Conservation (phyloP, 1,284 basidiomycete species). For the Baeospora myosura region DNA sequence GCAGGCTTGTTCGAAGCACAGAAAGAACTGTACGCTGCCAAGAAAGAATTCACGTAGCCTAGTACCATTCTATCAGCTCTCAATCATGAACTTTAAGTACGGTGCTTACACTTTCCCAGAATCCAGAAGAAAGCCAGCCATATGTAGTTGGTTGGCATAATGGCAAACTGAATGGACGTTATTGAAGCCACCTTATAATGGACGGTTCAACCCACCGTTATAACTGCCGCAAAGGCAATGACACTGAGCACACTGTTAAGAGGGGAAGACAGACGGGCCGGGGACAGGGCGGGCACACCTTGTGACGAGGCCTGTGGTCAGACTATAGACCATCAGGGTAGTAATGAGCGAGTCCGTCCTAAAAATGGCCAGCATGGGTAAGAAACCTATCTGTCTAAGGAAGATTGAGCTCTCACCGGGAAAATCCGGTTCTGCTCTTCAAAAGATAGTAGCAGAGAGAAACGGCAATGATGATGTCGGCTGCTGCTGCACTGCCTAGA, state of each 20-base stretch:
- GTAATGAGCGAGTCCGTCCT: conserved; percentile 30
- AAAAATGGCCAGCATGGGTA: neutral
- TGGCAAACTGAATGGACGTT: conserved; percentile 26
- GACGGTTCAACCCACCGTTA: conserved; percentile 23
- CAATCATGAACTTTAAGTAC: no score
- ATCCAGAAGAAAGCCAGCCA: conserved; percentile 38
- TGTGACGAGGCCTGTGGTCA: conserved; percentile 34
- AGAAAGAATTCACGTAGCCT: conserved; percentile 37
- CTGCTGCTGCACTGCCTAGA: conserved; percentile 34
- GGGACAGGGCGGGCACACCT: conserved; percentile 18
- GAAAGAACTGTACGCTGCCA: conserved; percentile 28
- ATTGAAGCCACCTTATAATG: neutral
- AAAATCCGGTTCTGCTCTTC: conserved; percentile 29
- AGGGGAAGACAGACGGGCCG: neutral
- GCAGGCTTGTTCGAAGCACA: conserved; percentile 3
- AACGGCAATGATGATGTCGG: conserved; percentile 33
- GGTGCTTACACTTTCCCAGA: conserved; percentile 31
- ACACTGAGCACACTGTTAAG: conserved; percentile 18
- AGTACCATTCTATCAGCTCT: neutral
- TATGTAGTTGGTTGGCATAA: conserved; percentile 32
- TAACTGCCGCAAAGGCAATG: conserved; percentile 29
- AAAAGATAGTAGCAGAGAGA: conserved; percentile 34
- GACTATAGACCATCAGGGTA: conserved; percentile 31
- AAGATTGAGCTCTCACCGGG: conserved; percentile 16
- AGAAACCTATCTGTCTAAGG: neutral